These are phyloP conservation scores for Botrytis cinerea DNA, from an alignment of 2,329 filamentous ascomycete species.

Conservation along the genomic window DNA sequence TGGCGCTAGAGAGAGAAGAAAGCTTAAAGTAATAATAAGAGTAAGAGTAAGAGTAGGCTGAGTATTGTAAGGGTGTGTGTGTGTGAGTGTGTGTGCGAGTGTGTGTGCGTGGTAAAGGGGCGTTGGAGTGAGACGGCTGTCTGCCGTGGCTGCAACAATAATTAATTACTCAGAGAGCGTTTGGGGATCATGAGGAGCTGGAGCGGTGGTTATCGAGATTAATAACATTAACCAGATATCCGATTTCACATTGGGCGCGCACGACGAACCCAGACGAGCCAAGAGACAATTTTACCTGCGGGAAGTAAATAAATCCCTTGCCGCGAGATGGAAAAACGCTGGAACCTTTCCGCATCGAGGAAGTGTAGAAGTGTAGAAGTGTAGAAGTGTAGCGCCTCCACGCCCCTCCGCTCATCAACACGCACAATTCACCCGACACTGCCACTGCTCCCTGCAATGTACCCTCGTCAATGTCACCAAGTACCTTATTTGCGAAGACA, in stretches of 20 bases:
- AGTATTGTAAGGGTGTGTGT: conserved; percentile 21
- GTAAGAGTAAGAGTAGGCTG: conserved; percentile 6
- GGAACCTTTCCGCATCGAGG: neutral
- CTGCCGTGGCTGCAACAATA: conserved; percentile 30
- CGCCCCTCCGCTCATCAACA: neutral
- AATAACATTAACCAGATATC: conserved; percentile 19
- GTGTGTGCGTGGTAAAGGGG: neutral
- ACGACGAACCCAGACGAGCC: neutral
- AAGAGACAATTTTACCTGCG: neutral
- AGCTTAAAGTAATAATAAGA: neutral
- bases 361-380: neutral
- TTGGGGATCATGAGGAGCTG: neutral
- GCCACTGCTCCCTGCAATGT: conserved; percentile 12
- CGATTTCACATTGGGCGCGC: conserved; percentile 17
- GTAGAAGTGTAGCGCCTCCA: neutral
- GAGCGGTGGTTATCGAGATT: neutral
- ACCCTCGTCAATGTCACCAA: neutral
- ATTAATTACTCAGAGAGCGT: neutral
- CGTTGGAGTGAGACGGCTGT: conserved; percentile 12
- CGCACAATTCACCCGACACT: conserved; percentile 7
- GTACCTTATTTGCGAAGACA: neutral
- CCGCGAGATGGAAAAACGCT: neutral
- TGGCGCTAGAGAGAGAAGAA: conserved; percentile 16
- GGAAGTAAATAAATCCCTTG: conserved; percentile 6
- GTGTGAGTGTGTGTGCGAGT: neutral